Conservation (phyloP, 1,284 basidiomycete genomes). For the Sporisorium exsertum region DNA sequence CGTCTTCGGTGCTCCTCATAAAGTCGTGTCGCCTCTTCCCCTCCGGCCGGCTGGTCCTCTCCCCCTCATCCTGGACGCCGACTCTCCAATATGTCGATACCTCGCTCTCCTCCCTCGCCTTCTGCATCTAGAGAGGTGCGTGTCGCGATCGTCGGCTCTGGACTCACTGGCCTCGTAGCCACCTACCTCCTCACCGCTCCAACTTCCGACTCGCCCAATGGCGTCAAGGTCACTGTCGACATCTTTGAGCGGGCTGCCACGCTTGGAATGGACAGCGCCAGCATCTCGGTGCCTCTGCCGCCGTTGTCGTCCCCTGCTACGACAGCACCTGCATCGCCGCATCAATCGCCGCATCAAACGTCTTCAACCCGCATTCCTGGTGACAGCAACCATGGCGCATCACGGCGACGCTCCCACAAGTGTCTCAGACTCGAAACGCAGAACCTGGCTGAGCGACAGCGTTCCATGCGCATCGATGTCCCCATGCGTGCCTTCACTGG, state of each 20-base stretch:
- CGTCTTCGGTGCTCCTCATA: neutral
- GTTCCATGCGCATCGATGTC: slow-evolving; percentile 58
- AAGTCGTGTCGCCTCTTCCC: neutral
- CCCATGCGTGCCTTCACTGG: slow-evolving; percentile 67
- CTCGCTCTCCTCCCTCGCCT: neutral
- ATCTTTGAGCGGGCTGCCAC: slow-evolving; percentile 59
- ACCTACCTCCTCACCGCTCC: slow-evolving; percentile 83
- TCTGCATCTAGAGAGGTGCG: slow-evolving; percentile 27
- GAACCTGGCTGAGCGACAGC: neutral
- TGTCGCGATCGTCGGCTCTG: slow-evolving; percentile 87
- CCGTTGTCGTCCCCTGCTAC: neutral
- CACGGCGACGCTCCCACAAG: slow-evolving; percentile 14
- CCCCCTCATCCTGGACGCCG: neutral
- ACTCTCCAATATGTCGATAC: slow-evolving; percentile 7
- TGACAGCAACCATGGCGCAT: neutral
- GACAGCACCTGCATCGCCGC: neutral
- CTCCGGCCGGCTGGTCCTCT: neutral
- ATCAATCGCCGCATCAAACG: no score
- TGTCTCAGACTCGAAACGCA: slow-evolving; percentile 7
- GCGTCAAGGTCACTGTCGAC: slow-evolving; percentile 26
- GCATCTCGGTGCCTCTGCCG: slow-evolving; percentile 53
- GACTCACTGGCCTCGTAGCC: slow-evolving; percentile 84
- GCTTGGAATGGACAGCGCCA: slow-evolving; percentile 65
- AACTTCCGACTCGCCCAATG: neutral
- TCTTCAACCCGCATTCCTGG: neutral